Base-by-base conservation (phyloP, 129 eudicot genomes). In the Chrysanthemum makinoi region DNA sequence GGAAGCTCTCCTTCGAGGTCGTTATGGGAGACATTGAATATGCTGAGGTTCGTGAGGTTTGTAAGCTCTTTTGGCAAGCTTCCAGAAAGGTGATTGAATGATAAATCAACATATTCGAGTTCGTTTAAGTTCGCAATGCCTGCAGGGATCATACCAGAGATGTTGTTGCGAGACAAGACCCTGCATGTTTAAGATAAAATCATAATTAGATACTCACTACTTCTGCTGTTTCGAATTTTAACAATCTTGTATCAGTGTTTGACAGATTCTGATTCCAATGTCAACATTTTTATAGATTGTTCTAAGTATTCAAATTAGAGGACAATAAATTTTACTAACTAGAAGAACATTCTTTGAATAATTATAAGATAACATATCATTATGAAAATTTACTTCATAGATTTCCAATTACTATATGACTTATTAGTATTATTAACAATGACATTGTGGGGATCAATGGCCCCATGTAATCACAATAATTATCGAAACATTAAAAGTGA, bases 1-100 rank as follows among this genome's bases (percentile, higher is more conserved):
- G 98, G 98, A 24, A 94, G 85, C 80, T 89, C 98, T 17, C 98
- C 98, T 66, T 94, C 81, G n/a, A 94, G 82, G 61, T 84, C 77
- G 68, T 94, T 94, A 68, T 85, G 88, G 35, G 98, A 94, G 68
- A 94, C 70, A 49, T 94, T 94, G 35, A 94, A 94, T 26, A 76
- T 52, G 55, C 35, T 15, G 8, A 94, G 90, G 66, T 81, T 83
- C 11, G 98, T 74, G n/a, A 94, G 98, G 78, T 94, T 84, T 6
- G 86, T 80, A 49, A 94, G 80, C 76, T 87, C 98, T 80, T 90
- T 94, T 0, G 97, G 98, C 39, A 94, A 68, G 65, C 69, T 75
- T 63, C 95, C 98, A 0, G 90, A 57, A 33, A 94, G 84, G 58
- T 80, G 85, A 75, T 94, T 94, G 69, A 76, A 81, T 2, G 98